Conservation (phyloP, 2,329 filamentous ascomycete species). For the Fusarium sp. region DNA sequence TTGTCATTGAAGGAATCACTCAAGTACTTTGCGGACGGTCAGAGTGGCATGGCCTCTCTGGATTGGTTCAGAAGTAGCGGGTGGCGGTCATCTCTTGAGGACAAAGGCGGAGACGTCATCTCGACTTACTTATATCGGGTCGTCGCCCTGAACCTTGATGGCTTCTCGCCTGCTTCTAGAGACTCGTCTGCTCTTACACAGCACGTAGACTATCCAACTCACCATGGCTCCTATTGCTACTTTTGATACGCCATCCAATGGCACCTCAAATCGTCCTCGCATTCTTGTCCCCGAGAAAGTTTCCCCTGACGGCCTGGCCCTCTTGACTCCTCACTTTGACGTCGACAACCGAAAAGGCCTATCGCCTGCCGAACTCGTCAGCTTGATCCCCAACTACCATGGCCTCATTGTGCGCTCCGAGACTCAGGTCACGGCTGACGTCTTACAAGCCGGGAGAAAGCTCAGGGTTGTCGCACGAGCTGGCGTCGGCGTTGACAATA, state of each 20-base stretch:
- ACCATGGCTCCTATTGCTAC: constrained; percentile 48
- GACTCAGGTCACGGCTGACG: constrained; percentile 79
- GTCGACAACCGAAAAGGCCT: constrained; percentile 76
- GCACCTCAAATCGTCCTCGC: constrained; percentile 46
- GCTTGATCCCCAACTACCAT: constrained; percentile 78
- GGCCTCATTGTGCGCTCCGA: constrained; percentile 85
- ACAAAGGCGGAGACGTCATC: constrained; percentile 36
- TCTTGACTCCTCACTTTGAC: constrained; percentile 74
- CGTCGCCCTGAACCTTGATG: constrained; percentile 14
- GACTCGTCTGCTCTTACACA: constrained; percentile 5
- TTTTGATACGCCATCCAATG: constrained; percentile 27
- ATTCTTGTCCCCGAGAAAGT: constrained; percentile 85
- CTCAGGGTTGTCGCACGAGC: constrained; percentile 84
- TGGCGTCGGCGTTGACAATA: constrained; percentile 86
- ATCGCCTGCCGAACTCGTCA: constrained; percentile 70
- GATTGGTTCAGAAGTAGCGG: constrained; percentile 28
- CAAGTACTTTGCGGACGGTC: constrained; percentile 26
- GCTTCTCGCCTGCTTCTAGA: constrained; percentile 21
- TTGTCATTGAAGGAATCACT: constrained; percentile 31
- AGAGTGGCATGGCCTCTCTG: constrained; percentile 19
- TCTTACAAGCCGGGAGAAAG: constrained; percentile 74
- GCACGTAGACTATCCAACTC: constrained; percentile 1
- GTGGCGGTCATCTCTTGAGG: constrained; percentile 33
- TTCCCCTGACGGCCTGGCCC: constrained; percentile 79
- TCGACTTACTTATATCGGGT: constrained; percentile 30